These are phyloP conservation scores for Lentinula detonsa DNA, from an alignment of 768 basidiomycete genomes.

Conservation along the genomic window DNA sequence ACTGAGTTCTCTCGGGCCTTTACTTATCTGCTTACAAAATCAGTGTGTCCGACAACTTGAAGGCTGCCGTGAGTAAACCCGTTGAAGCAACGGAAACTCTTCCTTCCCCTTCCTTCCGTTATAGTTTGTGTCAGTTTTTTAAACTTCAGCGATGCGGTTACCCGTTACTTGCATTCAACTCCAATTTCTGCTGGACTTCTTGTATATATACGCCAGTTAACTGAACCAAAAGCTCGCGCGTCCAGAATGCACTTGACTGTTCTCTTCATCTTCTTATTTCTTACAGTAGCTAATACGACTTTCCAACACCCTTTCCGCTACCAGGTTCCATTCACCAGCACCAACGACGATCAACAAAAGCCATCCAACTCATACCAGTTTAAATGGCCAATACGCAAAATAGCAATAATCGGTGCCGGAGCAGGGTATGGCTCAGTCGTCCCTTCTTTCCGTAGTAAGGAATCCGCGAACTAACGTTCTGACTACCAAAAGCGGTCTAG, in stretches of 20 bases:
- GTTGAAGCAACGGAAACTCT: no score
- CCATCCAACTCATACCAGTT: conserved; percentile 21
- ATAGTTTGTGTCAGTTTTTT: neutral
- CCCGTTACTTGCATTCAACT: neutral
- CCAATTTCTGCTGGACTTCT: neutral
- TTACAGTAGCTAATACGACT: neutral
- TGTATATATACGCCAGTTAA: neutral
- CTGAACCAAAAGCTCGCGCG: neutral
- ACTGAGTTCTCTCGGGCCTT: neutral
- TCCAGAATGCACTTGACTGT: neutral
- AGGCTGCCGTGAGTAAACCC: no score
- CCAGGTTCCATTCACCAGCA: neutral
- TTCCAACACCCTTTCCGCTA: neutral
- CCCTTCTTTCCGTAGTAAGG: neutral
- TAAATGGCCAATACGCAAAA: conserved; percentile 29
- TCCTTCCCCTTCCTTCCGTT: neutral
- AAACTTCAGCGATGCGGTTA: neutral
- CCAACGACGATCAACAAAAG: neutral
- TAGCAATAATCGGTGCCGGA: conserved; percentile 36
- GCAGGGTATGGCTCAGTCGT: conserved; percentile 23
- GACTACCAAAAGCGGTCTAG: conserved; percentile 24
- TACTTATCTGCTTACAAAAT: no score
- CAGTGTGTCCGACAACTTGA: no score
- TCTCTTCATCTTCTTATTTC: neutral
- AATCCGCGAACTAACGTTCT: neutral